Conservation (phyloP, 305 asterid species). For the Fraxinus paxiana region DNA sequence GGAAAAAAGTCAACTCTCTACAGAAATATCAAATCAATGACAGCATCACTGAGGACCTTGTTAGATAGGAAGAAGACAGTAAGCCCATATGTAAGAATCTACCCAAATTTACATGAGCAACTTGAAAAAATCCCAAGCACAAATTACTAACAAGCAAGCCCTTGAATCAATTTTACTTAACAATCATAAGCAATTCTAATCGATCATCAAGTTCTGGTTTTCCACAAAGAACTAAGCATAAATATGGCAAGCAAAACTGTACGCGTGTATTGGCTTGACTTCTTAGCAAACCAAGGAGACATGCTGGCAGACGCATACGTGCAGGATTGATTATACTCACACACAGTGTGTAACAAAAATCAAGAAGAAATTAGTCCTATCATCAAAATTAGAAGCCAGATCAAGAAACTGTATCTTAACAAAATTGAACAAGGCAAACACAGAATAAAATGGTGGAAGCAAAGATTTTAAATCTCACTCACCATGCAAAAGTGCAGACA, state of each 20-base stretch:
- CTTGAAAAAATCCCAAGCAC: constrained; percentile 15
- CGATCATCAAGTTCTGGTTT: not conserved
- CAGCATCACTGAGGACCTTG: constrained; percentile 3
- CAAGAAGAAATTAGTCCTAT: not conserved
- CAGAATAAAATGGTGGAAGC: not conserved
- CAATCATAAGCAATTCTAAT: not conserved
- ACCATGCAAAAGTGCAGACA: constrained; percentile 67
- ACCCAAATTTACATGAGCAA: constrained; percentile 32
- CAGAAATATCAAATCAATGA: not conserved
- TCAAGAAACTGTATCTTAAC: not conserved
- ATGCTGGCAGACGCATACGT: not conserved
- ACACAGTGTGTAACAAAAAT: not conserved
- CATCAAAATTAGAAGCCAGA: constrained; percentile 6
- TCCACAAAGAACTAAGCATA: not conserved
- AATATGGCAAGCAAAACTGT: not conserved
- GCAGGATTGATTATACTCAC: not conserved
- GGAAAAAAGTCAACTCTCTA: constrained; percentile 1
- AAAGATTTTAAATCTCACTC: constrained; percentile 11
- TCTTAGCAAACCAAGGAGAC: not conserved
- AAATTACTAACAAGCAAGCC: not conserved
- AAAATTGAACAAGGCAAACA: not conserved
- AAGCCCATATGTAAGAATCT: constrained; percentile 13
- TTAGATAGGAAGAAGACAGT: constrained; percentile 3
- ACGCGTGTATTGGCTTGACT: not conserved
- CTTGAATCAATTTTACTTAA: not conserved